These are phyloP conservation scores for Henckelia pumila DNA, from an alignment of 257 asterid genomes.

Conservation along the genomic window DNA sequence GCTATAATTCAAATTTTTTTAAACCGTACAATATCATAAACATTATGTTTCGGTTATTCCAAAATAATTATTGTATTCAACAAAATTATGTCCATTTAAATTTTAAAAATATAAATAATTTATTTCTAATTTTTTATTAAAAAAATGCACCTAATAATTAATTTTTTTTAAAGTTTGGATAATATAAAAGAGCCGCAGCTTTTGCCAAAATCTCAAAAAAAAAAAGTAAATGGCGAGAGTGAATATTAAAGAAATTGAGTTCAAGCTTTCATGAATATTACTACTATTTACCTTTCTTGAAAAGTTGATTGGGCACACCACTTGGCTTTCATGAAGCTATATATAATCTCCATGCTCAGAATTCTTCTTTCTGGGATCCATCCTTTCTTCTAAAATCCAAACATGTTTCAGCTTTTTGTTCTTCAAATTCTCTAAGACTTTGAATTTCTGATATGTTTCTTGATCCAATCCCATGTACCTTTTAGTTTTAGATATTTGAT, in stretches of 20 bases:
- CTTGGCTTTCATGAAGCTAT: not conserved
- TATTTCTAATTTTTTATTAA: too few species aligned
- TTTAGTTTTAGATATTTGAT: slow-evolving; percentile 15
- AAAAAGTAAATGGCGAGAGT: slow-evolving; percentile 27
- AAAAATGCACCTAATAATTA: not conserved
- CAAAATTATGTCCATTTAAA: too few species aligned
- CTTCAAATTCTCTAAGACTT: not conserved
- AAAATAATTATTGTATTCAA: too few species aligned
- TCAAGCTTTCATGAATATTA: slow-evolving; percentile 20
- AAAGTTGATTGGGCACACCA: slow-evolving; percentile 28
- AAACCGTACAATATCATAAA: too few species aligned
- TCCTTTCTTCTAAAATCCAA: not conserved
- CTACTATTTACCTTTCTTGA: slow-evolving; percentile 20
- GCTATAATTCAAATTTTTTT: too few species aligned
- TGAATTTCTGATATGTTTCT: not conserved
- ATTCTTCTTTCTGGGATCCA: not conserved
- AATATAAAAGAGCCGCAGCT: slow-evolving; percentile 27
- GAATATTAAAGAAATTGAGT: slow-evolving; percentile 21
- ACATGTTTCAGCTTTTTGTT: not conserved
- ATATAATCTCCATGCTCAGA: slow-evolving; percentile 11
- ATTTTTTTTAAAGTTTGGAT: not conserved
- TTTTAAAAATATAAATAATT: too few species aligned
- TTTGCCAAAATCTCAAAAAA: slow-evolving; percentile 32
- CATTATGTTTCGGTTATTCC: too few species aligned
- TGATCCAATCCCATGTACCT: slow-evolving; percentile 7